phyloP scores from a whole-genome alignment of 495 filamentous ascomycete genomes.

The Xylaria intraflava region DNA sequence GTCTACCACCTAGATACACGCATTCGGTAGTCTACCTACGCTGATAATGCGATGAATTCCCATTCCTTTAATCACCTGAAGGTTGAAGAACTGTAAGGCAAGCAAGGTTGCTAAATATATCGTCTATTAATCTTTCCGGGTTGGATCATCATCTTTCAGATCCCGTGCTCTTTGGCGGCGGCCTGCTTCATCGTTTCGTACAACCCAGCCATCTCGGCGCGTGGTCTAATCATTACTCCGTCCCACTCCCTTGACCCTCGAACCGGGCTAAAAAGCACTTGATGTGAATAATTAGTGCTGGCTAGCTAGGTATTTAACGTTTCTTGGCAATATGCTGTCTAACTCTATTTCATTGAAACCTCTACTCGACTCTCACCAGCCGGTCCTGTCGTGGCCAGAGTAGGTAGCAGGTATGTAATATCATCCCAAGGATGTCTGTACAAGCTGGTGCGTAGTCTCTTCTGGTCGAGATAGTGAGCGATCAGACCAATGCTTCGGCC shows the following conservation, averaged over 20 bases:
- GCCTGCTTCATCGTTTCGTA: constrained; percentile 12
- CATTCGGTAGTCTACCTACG: too few relatives aligned
- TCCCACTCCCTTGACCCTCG: background rate
- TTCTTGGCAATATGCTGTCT: constrained; percentile 5
- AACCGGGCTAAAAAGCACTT: background rate
- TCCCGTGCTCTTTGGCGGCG: constrained; percentile 5
- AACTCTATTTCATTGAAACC: constrained; percentile 53
- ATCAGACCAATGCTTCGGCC: constrained; percentile 96
- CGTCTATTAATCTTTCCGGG: constrained; percentile 9
- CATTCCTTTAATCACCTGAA: background rate
- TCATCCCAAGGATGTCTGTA: constrained; percentile 99
- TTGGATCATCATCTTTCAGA: constrained; percentile 2
- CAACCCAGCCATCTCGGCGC: constrained; percentile 12
- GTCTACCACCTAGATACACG: too few relatives aligned
- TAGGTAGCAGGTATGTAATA: constrained; percentile 92
- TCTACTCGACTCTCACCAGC: constrained; percentile 90
- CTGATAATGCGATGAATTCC: background rate
- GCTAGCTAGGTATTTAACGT: constrained; percentile 1
- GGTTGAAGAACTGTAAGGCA: background rate
- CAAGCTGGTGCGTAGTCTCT: constrained; percentile 93
- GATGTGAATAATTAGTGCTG: background rate
- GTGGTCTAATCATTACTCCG: constrained; percentile 9
- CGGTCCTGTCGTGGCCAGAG: constrained; percentile 59
- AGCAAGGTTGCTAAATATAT: background rate
- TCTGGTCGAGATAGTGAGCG: constrained; percentile 99